Evolutionary conservation across 139 green algal genomes (phyloP).

Genomic region (Volvox reticuliferus): DNA sequence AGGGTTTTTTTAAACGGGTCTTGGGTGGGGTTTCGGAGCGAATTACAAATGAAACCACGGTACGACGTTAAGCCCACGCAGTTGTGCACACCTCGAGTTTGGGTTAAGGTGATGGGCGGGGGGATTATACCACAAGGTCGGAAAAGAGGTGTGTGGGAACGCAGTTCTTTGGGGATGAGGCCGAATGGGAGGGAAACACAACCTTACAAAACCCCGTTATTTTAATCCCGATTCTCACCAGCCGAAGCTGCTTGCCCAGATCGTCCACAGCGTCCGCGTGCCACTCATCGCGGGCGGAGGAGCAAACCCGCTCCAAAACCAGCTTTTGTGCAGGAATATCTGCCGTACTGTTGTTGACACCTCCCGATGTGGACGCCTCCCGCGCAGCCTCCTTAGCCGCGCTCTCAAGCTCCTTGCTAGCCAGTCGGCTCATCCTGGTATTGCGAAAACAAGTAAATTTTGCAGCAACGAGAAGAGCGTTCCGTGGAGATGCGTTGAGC

Average conservation of each 20-base stretch:
- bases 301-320: conserved; percentile 26
- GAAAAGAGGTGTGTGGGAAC: too few species aligned
- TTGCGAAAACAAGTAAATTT: not conserved
- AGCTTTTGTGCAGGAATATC: not conserved
- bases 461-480: not conserved
- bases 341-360: not conserved
- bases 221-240: not conserved
- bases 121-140: too few species aligned
- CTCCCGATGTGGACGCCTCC: not conserved
- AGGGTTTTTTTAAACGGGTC: too few species aligned
- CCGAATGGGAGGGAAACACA: too few species aligned
- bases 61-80: too few species aligned
- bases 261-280: not conserved
- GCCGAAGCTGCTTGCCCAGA: conserved; percentile 6
- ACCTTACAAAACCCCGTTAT: too few species aligned
- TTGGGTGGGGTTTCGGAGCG: too few species aligned
- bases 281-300: conserved; percentile 28
- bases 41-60: too few species aligned
- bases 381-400: not conserved
- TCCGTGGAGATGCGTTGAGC: not conserved
- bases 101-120: too few species aligned
- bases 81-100: too few species aligned
- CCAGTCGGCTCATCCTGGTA: conserved; percentile 27
- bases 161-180: too few species aligned
- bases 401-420: conserved; percentile 20